A percentile compares a stretch with the other conserved stretches of the same genome.
Conservation (phyloP, 148 eudicot species). For the Amaranthus cruentus region DNA sequence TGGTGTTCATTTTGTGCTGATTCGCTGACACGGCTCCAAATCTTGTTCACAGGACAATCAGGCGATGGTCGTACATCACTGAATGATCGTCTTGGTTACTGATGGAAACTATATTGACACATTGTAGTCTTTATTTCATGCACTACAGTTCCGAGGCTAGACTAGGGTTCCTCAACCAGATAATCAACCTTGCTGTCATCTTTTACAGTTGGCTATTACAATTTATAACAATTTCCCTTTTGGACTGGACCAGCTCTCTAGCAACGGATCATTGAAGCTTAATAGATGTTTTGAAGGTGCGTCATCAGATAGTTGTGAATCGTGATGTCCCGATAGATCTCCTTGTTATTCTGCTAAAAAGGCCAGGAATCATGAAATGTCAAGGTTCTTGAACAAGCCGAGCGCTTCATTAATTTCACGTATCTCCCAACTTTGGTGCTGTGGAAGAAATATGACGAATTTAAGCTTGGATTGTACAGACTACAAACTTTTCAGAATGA, state of each 20-base stretch:
- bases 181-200: background rate
- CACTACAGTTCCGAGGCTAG: background rate
- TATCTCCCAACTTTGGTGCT: too few relatives aligned
- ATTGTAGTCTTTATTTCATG: background rate
- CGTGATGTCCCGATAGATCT: too few relatives aligned
- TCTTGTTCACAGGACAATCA: slow-evolving; percentile 73
- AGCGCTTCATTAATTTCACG: too few relatives aligned
- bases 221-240: background rate
- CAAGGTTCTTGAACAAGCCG: too few relatives aligned
- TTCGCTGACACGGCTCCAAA: slow-evolving; percentile 6
- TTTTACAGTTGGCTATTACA: background rate
- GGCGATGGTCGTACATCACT: slow-evolving; percentile 96
- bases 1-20: slow-evolving; percentile 18
- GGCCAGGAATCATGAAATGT: too few relatives aligned
- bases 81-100: slow-evolving; percentile 92
- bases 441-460: too few relatives aligned
- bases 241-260: background rate
- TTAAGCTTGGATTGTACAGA: too few relatives aligned
- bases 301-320: too few relatives aligned
- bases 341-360: too few relatives aligned
- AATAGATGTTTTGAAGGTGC: too few relatives aligned
- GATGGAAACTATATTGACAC: slow-evolving; percentile 12
- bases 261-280: background rate
- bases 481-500: too few relatives aligned
- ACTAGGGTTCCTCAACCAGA: background rate